These are phyloP conservation scores for Didymella pinodella DNA, from an alignment of 2,329 filamentous ascomycete species.

Conservation along the genomic window DNA sequence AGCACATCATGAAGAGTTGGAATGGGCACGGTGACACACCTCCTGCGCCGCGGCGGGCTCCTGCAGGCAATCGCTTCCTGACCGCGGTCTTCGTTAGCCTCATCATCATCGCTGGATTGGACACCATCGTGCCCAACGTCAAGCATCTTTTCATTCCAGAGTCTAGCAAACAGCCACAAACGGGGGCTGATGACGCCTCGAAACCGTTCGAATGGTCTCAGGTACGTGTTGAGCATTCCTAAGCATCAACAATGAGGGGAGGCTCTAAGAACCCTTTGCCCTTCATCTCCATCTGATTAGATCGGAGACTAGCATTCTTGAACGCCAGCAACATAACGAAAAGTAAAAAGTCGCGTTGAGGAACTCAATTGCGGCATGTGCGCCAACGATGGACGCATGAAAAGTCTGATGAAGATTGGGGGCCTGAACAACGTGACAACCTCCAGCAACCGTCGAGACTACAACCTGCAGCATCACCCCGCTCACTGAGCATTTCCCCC, in stretches of 20 bases:
- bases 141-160: slow-evolving; percentile 20
- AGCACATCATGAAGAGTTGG: slow-evolving; percentile 35
- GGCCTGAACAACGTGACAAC: slow-evolving; percentile 2
- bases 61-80: slow-evolving; percentile 21
- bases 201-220: slow-evolving; percentile 34
- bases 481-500: background rate
- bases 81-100: slow-evolving; percentile 29
- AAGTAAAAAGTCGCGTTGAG: background rate
- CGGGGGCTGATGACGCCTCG: slow-evolving; percentile 4
- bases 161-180: slow-evolving; percentile 8
- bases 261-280: background rate
- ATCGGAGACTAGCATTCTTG: background rate
- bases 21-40: slow-evolving; percentile 22
- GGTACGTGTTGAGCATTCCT: slow-evolving; percentile 30
- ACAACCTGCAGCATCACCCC: slow-evolving; percentile 4
- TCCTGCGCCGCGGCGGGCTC: slow-evolving; percentile 19
- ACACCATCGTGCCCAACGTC: slow-evolving; percentile 29
- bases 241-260: slow-evolving; percentile 8
- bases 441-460: background rate
- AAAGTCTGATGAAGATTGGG: background rate
- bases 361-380: background rate
- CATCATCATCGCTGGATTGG: slow-evolving; percentile 28
- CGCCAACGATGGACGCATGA: background rate
- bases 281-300: slow-evolving; percentile 17
- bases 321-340: background rate